Percentiles rank a stretch among this genome's conserved stretches.
Evolutionary conservation across 2,329 filamentous ascomycete species (phyloP).

Genomic region (Aspergillus oerlinghausenensis): DNA sequence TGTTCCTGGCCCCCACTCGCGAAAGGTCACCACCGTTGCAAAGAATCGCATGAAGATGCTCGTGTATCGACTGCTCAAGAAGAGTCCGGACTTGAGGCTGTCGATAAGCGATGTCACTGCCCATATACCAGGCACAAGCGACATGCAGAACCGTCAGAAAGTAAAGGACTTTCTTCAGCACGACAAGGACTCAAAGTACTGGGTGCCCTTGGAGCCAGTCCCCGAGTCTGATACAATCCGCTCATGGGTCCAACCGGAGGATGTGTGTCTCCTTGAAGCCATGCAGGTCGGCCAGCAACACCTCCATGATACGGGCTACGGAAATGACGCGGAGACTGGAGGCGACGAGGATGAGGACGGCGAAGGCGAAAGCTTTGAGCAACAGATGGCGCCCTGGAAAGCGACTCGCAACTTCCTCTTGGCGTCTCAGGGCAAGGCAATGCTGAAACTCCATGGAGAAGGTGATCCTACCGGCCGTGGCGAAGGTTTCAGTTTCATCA

Average conservation of each 20-base stretch:
- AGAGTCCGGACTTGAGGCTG: slow-evolving; percentile 64
- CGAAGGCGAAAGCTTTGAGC: slow-evolving; percentile 71
- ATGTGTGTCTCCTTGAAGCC: slow-evolving; percentile 87
- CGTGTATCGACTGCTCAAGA: slow-evolving; percentile 79
- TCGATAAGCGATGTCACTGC: slow-evolving; percentile 81
- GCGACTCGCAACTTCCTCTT: slow-evolving; percentile 95
- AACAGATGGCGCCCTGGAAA: slow-evolving; percentile 92
- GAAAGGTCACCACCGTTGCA: slow-evolving; percentile 92
- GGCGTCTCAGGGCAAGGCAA: slow-evolving; percentile 89
- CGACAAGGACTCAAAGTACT: slow-evolving; percentile 80
- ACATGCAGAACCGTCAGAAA: slow-evolving; percentile 93
- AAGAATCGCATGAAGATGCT: slow-evolving; percentile 98
- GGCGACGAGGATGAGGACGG: slow-evolving; percentile 60
- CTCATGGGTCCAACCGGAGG: slow-evolving; percentile 88
- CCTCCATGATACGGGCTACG: slow-evolving; percentile 85
- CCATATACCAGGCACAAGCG: slow-evolving; percentile 87
- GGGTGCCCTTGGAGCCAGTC: slow-evolving; percentile 73
- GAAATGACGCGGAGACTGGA: slow-evolving; percentile 62
- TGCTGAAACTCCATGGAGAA: slow-evolving; percentile 90
- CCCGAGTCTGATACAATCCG: slow-evolving; percentile 79
- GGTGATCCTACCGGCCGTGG: slow-evolving; percentile 92
- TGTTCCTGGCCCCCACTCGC: slow-evolving; percentile 86
- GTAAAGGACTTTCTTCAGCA: slow-evolving; percentile 95
- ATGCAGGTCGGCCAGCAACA: slow-evolving; percentile 96
- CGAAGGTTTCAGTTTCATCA: slow-evolving; percentile 93